Conservation (phyloP, 257 asterid genomes). For the Ophiorrhiza pumila region DNA sequence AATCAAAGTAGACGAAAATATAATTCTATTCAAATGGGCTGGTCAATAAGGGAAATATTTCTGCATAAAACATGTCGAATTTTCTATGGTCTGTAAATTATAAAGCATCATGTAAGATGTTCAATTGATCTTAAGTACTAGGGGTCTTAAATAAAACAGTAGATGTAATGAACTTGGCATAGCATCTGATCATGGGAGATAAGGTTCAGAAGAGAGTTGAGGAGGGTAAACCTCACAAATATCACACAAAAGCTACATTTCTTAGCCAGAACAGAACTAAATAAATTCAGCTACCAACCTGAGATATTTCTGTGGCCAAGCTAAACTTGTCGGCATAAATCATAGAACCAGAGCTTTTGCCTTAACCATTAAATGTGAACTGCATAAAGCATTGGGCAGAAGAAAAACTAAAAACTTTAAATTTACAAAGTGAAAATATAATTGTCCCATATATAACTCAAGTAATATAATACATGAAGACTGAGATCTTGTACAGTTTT, state of each 20-base stretch:
- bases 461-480: not conserved
- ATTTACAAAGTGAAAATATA: not conserved
- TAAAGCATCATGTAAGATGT: not conserved
- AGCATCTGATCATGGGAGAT: not conserved
- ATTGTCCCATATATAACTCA: not conserved
- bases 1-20: conserved; percentile 10
- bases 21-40: not conserved
- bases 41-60: not conserved
- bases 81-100: not conserved
- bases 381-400: not conserved
- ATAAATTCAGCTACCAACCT: not conserved
- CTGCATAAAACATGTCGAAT: not conserved
- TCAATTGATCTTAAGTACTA: not conserved
- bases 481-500: not conserved
- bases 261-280: not conserved
- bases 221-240: not conserved
- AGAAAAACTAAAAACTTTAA: not conserved
- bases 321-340: not conserved
- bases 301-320: not conserved
- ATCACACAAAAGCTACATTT: not conserved
- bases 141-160: not conserved
- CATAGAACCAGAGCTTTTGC: not conserved
- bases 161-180: not conserved
- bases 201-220: not conserved
- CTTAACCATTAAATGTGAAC: not conserved